These are phyloP conservation scores for Arachnomyces sp. DNA, from an alignment of 2,329 filamentous ascomycete genomes.

Conservation along the genomic window DNA sequence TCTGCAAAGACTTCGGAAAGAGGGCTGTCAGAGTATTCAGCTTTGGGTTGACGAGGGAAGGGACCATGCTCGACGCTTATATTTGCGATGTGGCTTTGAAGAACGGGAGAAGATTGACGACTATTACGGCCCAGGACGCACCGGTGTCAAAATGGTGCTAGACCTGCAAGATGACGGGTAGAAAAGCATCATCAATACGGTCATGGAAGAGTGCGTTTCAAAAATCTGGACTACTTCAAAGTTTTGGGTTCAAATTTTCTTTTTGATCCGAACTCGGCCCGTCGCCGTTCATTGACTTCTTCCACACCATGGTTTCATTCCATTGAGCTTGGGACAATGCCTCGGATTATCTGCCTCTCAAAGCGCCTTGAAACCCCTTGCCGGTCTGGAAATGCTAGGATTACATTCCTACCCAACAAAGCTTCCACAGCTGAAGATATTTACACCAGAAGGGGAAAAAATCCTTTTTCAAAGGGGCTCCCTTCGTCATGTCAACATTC, in stretches of 20 bases:
- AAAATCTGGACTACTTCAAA: no score
- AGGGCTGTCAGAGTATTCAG: conserved; percentile 42
- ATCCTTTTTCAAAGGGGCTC: neutral
- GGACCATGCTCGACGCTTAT: conserved; percentile 38
- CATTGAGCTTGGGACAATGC: no score
- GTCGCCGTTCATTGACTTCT: conserved; percentile 4
- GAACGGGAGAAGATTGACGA: conserved; percentile 39
- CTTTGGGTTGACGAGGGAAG: conserved; percentile 47
- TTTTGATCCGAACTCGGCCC: conserved; percentile 13
- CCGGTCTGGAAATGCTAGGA: neutral
- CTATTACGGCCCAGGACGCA: conserved; percentile 45
- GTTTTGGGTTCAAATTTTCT: conserved; percentile 42
- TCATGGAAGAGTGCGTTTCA: no score
- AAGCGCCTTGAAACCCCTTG: conserved; percentile 14
- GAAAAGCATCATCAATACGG: conserved; percentile 2
- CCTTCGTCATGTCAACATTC: no score
- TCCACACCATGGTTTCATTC: no score
- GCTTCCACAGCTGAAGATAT: neutral
- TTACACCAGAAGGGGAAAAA: neutral
- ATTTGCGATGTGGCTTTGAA: conserved; percentile 39
- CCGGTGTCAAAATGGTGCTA: conserved; percentile 39
- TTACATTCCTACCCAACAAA: neutral
- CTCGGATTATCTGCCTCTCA: conserved; percentile 2
- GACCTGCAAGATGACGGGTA: conserved; percentile 24
- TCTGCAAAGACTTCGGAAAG: conserved; percentile 34